These are phyloP conservation scores for Skeletonema grethae DNA, from an alignment of 108 stramenopile species.

Conservation along the genomic window DNA sequence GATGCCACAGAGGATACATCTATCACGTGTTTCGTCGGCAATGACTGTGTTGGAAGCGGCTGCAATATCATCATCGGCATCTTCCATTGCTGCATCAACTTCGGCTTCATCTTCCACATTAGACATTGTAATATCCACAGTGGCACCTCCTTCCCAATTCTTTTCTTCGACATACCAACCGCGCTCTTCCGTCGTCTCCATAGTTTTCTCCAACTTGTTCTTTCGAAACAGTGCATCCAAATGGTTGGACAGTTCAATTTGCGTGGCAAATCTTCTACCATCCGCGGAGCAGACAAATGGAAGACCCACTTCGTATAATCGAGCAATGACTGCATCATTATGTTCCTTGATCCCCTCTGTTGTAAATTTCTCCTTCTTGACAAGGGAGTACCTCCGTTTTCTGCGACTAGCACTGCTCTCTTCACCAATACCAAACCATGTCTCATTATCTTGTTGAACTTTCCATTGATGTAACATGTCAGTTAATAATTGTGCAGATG, in stretches of 20 bases:
- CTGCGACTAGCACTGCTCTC: background rate
- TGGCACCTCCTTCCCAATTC: constrained; percentile 43
- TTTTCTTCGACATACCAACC: constrained; percentile 73
- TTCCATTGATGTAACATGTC: constrained; percentile 39
- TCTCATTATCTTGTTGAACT: constrained; percentile 5
- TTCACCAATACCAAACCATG: background rate
- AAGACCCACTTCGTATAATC: constrained; percentile 79
- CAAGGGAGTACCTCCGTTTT: constrained; percentile 36
- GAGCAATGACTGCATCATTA: constrained; percentile 71
- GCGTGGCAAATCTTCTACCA: constrained; percentile 75
- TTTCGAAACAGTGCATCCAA: constrained; percentile 76
- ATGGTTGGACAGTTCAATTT: constrained; percentile 76
- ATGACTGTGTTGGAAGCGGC: constrained; percentile 49
- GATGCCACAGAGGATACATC: constrained; percentile 83
- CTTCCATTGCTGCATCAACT: constrained; percentile 14
- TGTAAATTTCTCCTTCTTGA: constrained; percentile 57
- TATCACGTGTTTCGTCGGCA: constrained; percentile 80
- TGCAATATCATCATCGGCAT: constrained; percentile 18
- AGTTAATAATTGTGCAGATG: constrained; percentile 41
- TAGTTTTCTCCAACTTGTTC: constrained; percentile 77
- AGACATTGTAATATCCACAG: background rate
- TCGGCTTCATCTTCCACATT: constrained; percentile 1
- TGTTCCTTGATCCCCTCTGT: constrained; percentile 75
- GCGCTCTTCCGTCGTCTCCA: constrained; percentile 75
- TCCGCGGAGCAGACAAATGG: constrained; percentile 84